Evolutionary conservation across 768 basidiomycete genomes (phyloP).

Genomic region (Boletus coccyginus): DNA sequence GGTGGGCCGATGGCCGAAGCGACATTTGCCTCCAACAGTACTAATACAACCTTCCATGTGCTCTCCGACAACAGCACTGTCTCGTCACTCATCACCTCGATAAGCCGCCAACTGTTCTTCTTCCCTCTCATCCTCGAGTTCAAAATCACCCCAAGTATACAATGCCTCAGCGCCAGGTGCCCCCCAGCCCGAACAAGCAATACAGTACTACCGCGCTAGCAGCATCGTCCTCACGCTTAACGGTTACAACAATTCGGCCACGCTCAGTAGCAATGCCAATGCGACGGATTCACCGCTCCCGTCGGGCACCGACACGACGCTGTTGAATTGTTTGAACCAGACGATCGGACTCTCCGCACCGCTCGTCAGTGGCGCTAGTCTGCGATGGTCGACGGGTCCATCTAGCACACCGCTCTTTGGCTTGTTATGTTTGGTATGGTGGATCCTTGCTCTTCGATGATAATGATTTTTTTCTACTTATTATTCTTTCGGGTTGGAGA

Average conservation of each 20-base stretch:
- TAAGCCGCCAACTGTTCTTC: constrained; percentile 45
- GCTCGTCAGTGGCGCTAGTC: constrained; percentile 42
- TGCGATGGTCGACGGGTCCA: constrained; percentile 6
- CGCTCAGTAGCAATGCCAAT: constrained; percentile 38
- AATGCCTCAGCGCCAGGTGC: constrained; percentile 25
- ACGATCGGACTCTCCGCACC: constrained; percentile 62
- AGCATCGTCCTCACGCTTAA: constrained; percentile 60
- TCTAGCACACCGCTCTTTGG: constrained; percentile 8
- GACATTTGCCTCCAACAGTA: constrained; percentile 38
- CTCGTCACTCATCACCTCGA: constrained; percentile 39
- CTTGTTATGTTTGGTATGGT: constrained; percentile 19
- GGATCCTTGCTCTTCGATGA: constrained; percentile 3
- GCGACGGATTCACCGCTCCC: constrained; percentile 51
- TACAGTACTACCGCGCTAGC: constrained; percentile 72
- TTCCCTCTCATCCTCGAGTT: constrained; percentile 31
- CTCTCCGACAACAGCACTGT: constrained; percentile 50
- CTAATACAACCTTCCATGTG: constrained; percentile 43
- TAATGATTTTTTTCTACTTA: background rate
- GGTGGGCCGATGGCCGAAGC: constrained; percentile 44
- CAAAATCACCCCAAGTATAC: constrained; percentile 32
- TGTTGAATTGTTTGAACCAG: constrained; percentile 57
- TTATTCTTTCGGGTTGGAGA: too few species aligned
- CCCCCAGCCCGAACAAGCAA: constrained; percentile 48
- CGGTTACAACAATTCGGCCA: constrained; percentile 64
- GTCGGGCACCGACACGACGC: constrained; percentile 42